These are phyloP conservation scores for Pouteria campechiana DNA, from an alignment of 179 eudicot genomes.

Conservation along the genomic window DNA sequence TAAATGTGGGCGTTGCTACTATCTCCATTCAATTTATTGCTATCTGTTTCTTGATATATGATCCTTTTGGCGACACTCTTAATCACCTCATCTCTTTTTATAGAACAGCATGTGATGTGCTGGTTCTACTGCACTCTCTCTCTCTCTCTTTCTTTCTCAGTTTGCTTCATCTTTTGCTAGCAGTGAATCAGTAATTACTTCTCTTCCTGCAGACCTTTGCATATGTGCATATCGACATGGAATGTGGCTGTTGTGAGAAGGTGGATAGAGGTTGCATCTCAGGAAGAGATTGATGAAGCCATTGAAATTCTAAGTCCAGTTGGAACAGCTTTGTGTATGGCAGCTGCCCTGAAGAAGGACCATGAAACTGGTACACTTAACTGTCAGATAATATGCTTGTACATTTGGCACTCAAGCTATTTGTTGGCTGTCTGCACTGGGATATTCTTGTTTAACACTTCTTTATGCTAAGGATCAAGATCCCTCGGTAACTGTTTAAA, in stretches of 20 bases:
- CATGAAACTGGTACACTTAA: constrained; percentile 63
- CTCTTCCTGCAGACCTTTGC: constrained; percentile 64
- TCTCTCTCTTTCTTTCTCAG: not conserved
- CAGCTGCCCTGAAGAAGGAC: constrained; percentile 87
- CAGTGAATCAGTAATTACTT: not conserved
- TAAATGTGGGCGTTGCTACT: too few relatives aligned
- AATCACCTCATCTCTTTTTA: too few relatives aligned
- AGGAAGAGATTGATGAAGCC: constrained; percentile 63
- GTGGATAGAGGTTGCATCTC: constrained; percentile 83
- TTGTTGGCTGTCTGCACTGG: too few relatives aligned
- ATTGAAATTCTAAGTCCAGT: constrained; percentile 67
- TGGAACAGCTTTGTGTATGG: constrained; percentile 95
- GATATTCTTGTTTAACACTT: too few relatives aligned
- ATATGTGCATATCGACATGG: constrained; percentile 78
- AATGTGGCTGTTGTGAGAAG: constrained; percentile 81
- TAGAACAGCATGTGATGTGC: too few relatives aligned
- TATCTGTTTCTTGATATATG: not conserved
- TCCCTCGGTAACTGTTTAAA: too few relatives aligned
- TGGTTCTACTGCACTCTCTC: not conserved
- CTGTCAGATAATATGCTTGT: too few relatives aligned
- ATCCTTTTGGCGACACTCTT: too few relatives aligned
- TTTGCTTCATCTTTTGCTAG: too few relatives aligned
- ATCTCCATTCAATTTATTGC: not conserved
- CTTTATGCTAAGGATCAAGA: too few relatives aligned
- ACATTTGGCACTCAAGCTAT: not conserved